These are phyloP conservation scores for Hygrophila difformis DNA, from an alignment of 257 asterid species.

Conservation along the genomic window DNA sequence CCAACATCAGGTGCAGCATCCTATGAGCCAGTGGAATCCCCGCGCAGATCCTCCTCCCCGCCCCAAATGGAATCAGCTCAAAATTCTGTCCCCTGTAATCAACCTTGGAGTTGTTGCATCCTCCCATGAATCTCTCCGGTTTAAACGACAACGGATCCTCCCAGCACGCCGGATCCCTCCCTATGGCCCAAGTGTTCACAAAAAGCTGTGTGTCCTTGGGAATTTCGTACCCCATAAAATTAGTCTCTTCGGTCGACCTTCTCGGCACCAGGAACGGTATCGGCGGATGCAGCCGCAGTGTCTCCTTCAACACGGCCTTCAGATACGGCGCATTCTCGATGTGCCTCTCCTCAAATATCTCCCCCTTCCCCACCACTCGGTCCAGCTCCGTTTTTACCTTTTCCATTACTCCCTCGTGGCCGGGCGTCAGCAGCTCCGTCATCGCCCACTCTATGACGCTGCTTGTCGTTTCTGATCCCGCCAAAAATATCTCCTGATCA, in stretches of 20 bases:
- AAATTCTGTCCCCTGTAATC: slow-evolving; percentile 53
- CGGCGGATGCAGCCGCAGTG: slow-evolving; percentile 46
- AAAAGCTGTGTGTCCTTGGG: slow-evolving; percentile 41
- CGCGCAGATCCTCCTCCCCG: slow-evolving; percentile 50
- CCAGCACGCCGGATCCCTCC: slow-evolving; percentile 51
- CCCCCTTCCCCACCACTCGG: slow-evolving; percentile 22
- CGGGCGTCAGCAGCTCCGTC: slow-evolving; percentile 60
- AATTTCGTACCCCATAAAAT: slow-evolving; percentile 39
- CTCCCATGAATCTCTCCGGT: slow-evolving; percentile 56
- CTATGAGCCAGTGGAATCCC: slow-evolving; percentile 55
- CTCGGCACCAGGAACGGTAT: slow-evolving; percentile 47
- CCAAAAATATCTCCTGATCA: slow-evolving; percentile 64
- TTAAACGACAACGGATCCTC: slow-evolving; percentile 33
- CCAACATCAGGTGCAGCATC: slow-evolving; percentile 53
- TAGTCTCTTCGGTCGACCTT: slow-evolving; percentile 29
- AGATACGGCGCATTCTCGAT: slow-evolving; percentile 32
- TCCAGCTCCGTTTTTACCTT: slow-evolving; percentile 29
- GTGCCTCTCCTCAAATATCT: slow-evolving; percentile 30
- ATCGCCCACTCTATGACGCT: slow-evolving; percentile 54
- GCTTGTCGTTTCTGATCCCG: slow-evolving; percentile 66
- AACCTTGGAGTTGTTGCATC: too few relatives aligned
- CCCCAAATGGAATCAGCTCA: slow-evolving; percentile 57
- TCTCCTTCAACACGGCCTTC: slow-evolving; percentile 53
- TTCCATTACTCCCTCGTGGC: slow-evolving; percentile 40
- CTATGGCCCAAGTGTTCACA: slow-evolving; percentile 53